phyloP scores from a whole-genome alignment of 495 filamentous ascomycete species.

The Aspergillus carlsbadensis region DNA sequence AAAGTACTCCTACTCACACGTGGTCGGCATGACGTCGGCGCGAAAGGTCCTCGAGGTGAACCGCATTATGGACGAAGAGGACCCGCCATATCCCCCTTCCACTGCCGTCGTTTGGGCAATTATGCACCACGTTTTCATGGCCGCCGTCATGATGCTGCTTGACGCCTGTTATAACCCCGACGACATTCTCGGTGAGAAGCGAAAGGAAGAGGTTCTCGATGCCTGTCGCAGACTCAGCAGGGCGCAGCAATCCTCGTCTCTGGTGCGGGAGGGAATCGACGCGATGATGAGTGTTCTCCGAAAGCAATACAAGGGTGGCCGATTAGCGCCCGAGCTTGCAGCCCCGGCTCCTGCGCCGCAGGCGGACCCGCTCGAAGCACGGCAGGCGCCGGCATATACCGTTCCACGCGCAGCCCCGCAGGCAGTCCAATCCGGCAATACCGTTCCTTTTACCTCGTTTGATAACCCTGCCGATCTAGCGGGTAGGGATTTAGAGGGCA shows the following conservation, averaged over 20 bases:
- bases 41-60: constrained; percentile 42
- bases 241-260: constrained; percentile 31
- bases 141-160: constrained; percentile 44
- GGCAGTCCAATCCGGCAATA: background rate
- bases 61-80: constrained; percentile 40
- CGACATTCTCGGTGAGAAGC: constrained; percentile 39
- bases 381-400: background rate
- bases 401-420: background rate
- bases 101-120: constrained; percentile 36
- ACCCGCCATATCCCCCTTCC: constrained; percentile 24
- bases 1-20: constrained; percentile 44
- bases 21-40: constrained; percentile 43
- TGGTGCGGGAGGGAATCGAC: constrained; percentile 33
- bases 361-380: background rate
- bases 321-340: too few species aligned
- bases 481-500: constrained; percentile 27
- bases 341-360: background rate
- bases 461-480: background rate
- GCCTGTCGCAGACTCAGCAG: constrained; percentile 46
- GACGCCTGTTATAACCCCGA: constrained; percentile 48
- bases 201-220: constrained; percentile 40
- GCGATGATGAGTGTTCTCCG: constrained; percentile 38
- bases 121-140: constrained; percentile 48
- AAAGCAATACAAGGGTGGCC: constrained; percentile 28
- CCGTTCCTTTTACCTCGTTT: background rate